Evolutionary conservation across 805 yeast species (phyloP).

Genomic region (Candida pini): DNA sequence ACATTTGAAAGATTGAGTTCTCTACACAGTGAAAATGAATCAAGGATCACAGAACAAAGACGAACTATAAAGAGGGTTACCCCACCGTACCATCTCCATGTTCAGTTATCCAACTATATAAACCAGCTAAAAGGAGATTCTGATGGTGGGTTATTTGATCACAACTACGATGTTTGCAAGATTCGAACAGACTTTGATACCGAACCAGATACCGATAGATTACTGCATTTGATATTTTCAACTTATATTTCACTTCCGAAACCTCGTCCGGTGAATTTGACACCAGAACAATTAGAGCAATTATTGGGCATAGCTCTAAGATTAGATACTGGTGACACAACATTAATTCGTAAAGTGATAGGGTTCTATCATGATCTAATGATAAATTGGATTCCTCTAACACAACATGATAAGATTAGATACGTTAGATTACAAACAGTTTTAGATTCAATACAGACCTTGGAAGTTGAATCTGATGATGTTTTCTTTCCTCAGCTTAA

Average conservation of each 20-base stretch:
- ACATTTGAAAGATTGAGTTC: no score
- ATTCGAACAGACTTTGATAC: not conserved
- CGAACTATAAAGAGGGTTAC: not conserved
- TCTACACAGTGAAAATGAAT: no score
- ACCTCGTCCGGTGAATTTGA: not conserved
- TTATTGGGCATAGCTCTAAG: not conserved
- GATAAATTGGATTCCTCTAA: not conserved
- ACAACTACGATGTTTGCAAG: no score
- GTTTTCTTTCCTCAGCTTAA: not conserved
- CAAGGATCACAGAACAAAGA: no score
- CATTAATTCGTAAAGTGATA: not conserved
- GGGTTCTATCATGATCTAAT: not conserved
- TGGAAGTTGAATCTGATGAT: not conserved
- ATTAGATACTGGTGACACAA: not conserved
- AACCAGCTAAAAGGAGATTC: no score
- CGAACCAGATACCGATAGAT: not conserved
- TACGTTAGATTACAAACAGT: not conserved
- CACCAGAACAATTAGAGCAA: not conserved
- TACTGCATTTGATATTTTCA: not conserved
- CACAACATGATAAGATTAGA: not conserved
- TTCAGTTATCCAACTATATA: not conserved
- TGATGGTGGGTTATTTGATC: no score
- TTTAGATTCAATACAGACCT: not conserved
- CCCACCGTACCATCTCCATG: not conserved
- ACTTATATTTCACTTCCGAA: not conserved